Base-by-base conservation (phyloP, 148 eudicot genomes). In the Vaccinium vitisidaea region DNA sequence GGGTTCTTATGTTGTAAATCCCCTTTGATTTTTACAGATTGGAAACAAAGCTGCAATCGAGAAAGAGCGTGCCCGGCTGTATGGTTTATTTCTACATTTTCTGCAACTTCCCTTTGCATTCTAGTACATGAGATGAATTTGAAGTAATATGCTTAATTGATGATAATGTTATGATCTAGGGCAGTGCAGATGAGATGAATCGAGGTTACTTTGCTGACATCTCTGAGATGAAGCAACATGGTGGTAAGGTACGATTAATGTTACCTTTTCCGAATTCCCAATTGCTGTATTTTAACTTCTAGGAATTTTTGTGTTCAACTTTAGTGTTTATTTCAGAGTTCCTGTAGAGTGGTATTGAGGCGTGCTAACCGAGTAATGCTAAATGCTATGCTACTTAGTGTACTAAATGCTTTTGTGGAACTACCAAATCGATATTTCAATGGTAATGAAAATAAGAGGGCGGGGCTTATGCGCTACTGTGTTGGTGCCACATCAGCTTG, bases 111-210 rank as follows among this genome's bases (percentile, higher is more conserved):
- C 9, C 78, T 21, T 43, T 48, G 18, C 6, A 2, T 49, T 43
- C 6, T 43, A 53, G 50, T 80, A 23, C 36, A 14, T 83, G 53
- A 63, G 23, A 77, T 58, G 13, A 56, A 77, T 85, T 83, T 74
- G 84, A 75, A 27, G 23, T 84, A 71, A 59, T 80, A 59, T 75
- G 39, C 46, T 49, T 86, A 46, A 70, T 83, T 85, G 71, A 32
- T 82, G 69, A 30, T 84, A 65, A 14, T 85, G 88, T 84, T 36
- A 86, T 63, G 69, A 10, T 92, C 84, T 93, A 91, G 93, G 95
- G 90, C 99, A 97, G 99, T 97, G 82, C 87, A 86, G 99, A 97
- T 94, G 99, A 97, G 92, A 89, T 97, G 96, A 97, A 90, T 87
- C 87, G 99, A 63, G 98, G 99, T 27, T 94, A 94, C 87, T 97